Conservation (phyloP, 306 rosid species). For the Medicago ruthenica region DNA sequence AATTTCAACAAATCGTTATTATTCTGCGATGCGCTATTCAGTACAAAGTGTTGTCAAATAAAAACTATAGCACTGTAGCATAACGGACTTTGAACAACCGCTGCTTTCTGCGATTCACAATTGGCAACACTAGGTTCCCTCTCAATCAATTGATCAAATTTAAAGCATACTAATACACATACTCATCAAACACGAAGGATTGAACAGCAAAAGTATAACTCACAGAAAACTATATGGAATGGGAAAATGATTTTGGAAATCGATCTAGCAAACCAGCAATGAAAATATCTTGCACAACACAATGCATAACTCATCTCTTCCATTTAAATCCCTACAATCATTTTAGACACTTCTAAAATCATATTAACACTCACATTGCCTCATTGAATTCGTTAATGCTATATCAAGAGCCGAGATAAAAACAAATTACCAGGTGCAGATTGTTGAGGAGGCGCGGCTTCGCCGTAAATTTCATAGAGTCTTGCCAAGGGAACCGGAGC, state of each 20-base stretch:
- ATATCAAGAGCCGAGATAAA: constrained; percentile 9
- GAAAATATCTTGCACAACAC: not conserved
- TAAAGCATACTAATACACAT: not conserved
- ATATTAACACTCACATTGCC: constrained; percentile 1
- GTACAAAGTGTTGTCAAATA: no score
- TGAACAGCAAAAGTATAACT: not conserved
- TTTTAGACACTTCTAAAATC: not conserved
- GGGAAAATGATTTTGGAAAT: constrained; percentile 2
- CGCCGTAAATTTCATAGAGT: constrained; percentile 77
- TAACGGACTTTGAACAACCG: not conserved
- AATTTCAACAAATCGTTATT: not conserved
- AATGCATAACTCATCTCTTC: not conserved
- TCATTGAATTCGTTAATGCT: not conserved
- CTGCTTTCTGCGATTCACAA: not conserved
- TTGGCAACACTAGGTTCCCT: not conserved
- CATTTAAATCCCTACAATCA: constrained; percentile 7
- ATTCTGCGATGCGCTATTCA: no score
- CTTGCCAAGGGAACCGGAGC: constrained; percentile 64
- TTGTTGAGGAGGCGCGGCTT: constrained; percentile 49
- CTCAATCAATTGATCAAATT: constrained; percentile 5
- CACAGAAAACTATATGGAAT: constrained; percentile 1
- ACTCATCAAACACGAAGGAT: constrained; percentile 23
- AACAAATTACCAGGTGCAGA: constrained; percentile 52
- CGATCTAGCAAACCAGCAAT: not conserved
- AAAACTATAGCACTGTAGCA: no score